Conservation (phyloP, 148 eudicot genomes). For the Vaccinium vitisidaea region DNA sequence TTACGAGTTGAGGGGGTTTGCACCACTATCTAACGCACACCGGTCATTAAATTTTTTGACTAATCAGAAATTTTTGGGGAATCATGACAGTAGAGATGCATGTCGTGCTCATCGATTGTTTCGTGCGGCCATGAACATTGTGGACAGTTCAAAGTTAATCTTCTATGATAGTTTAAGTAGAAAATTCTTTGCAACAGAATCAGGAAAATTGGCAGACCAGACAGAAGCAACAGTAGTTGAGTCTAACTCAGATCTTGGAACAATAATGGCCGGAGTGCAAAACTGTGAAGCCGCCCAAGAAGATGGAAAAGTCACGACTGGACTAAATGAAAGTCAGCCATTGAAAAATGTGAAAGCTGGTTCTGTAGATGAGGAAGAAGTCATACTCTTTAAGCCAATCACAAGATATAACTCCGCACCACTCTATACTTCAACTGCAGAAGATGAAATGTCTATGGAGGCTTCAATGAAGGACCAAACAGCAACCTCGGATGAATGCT, state of each 20-base stretch:
- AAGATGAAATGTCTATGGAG: conserved; percentile 2
- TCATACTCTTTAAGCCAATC: conserved; percentile 86
- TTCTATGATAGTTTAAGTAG: conserved; percentile 29
- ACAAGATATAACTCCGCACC: conserved; percentile 78
- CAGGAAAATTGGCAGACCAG: background rate
- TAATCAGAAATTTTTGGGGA: conserved; percentile 33
- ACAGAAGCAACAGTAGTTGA: conserved; percentile 10
- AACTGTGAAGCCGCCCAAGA: conserved; percentile 6
- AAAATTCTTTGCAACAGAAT: conserved; percentile 32
- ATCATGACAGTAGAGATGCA: conserved; percentile 32
- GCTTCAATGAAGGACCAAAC: conserved; percentile 6
- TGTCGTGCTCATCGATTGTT: conserved; percentile 56
- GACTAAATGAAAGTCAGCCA: background rate
- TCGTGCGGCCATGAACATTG: conserved; percentile 53
- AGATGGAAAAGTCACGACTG: background rate
- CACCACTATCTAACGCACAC: conserved; percentile 48
- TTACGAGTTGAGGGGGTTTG: conserved; percentile 73
- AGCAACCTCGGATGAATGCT: conserved; percentile 46
- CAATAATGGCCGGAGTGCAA: background rate
- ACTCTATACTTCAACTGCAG: conserved; percentile 22
- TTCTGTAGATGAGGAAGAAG: conserved; percentile 75
- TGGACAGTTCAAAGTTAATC: conserved; percentile 41
- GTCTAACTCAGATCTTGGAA: conserved; percentile 1
- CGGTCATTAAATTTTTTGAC: conserved; percentile 43
- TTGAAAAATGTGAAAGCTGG: conserved; percentile 20